Evolutionary conservation across 2,329 filamentous ascomycete species (phyloP).

Genomic region (Microdochium bolleyi): DNA sequence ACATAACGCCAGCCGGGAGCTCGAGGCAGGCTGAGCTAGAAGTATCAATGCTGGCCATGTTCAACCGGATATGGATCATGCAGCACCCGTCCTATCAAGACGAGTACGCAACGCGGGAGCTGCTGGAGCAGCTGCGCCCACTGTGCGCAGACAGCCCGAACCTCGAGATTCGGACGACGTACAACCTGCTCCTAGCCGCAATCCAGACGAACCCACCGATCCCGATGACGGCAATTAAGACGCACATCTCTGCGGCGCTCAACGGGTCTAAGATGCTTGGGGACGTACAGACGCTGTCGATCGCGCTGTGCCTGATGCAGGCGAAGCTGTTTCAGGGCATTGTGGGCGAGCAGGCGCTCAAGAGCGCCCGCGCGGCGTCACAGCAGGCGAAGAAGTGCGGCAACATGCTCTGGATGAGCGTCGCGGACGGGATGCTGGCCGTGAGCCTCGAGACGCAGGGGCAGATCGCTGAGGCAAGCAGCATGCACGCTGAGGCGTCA

Average conservation of each 20-base stretch:
- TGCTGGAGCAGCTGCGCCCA: conserved; percentile 59
- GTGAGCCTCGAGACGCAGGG: conserved; percentile 69
- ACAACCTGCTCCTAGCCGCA: conserved; percentile 66
- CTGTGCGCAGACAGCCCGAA: conserved; percentile 64
- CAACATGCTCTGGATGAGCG: conserved; percentile 70
- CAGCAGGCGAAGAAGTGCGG: conserved; percentile 62
- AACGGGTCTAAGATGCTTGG: conserved; percentile 58
- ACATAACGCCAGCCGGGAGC: conserved; percentile 26
- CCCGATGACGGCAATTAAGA: conserved; percentile 70
- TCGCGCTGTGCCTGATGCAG: conserved; percentile 80
- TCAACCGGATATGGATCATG: conserved; percentile 68
- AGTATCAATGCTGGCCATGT: conserved; percentile 54
- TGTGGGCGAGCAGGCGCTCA: conserved; percentile 71
- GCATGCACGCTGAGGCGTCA: conserved; percentile 23
- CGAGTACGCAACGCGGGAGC: conserved; percentile 46
- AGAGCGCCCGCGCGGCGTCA: conserved; percentile 63
- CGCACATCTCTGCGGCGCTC: conserved; percentile 67
- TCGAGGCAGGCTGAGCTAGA: conserved; percentile 50
- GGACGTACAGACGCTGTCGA: conserved; percentile 75
- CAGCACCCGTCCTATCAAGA: conserved; percentile 51
- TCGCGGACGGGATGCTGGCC: conserved; percentile 70
- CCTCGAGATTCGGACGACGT: conserved; percentile 69
- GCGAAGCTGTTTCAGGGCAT: conserved; percentile 74
- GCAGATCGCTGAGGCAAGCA: conserved; percentile 42
- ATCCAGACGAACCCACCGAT: conserved; percentile 52